Conservation (phyloP, 768 basidiomycete species). For the Leccinum fibrillosum region DNA sequence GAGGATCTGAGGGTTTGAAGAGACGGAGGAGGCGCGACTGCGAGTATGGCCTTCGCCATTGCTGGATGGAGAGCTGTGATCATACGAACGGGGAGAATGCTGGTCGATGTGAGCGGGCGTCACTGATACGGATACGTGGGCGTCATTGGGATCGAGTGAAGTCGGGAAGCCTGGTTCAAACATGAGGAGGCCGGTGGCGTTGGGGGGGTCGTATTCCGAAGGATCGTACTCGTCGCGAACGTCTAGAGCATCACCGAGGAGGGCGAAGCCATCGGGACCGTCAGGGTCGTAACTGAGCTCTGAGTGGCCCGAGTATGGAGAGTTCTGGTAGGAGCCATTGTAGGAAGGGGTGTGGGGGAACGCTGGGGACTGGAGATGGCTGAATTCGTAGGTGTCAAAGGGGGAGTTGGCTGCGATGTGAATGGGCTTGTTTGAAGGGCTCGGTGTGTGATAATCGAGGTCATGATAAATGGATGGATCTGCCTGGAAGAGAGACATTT, state of each 20-base stretch:
- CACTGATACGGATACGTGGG: slow-evolving; percentile 38
- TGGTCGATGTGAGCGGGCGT: slow-evolving; percentile 35
- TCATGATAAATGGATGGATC: slow-evolving; percentile 21
- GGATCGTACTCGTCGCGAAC: slow-evolving; percentile 63
- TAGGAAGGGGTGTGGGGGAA: slow-evolving; percentile 54
- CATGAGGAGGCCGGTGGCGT: slow-evolving; percentile 50
- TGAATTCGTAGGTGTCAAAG: slow-evolving; percentile 42
- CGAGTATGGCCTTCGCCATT: slow-evolving; percentile 50
- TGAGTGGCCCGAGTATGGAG: slow-evolving; percentile 64
- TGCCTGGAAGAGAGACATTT: slow-evolving; percentile 31
- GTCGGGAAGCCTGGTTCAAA: slow-evolving; percentile 51
- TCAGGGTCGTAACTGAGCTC: slow-evolving; percentile 56
- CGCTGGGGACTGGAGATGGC: slow-evolving; percentile 34
- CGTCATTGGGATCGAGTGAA: slow-evolving; percentile 25
- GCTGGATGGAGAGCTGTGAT: slow-evolving; percentile 64
- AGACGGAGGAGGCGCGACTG: slow-evolving; percentile 65
- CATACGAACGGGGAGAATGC: slow-evolving; percentile 45
- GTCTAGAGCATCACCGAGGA: slow-evolving; percentile 48
- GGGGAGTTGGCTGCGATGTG: slow-evolving; percentile 22
- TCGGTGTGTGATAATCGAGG: slow-evolving; percentile 24
- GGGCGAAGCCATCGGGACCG: slow-evolving; percentile 44
- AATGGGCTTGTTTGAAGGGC: slow-evolving; percentile 28
- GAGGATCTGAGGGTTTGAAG: slow-evolving; percentile 48
- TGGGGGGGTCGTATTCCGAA: slow-evolving; percentile 63
- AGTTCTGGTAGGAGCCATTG: slow-evolving; percentile 67